Evolutionary conservation across 176 grass and related monocot species (phyloP).

Genomic region (bread wheat (Triticum aestivum)): DNA sequence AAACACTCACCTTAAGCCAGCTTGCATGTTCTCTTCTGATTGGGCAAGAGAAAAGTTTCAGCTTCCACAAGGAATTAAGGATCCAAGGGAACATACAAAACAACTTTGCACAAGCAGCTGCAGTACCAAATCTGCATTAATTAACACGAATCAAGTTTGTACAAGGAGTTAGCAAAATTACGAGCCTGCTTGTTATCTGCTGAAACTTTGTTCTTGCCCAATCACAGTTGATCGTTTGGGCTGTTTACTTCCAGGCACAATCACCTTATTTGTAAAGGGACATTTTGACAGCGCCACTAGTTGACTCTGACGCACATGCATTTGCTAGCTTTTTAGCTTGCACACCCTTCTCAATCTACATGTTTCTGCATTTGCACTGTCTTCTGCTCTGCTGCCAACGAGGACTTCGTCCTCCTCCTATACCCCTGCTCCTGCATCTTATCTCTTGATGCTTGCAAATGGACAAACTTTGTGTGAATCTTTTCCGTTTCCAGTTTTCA

Average conservation of each 20-base stretch:
- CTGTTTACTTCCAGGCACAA: neutral
- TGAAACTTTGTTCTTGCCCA: neutral
- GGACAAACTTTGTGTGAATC: neutral
- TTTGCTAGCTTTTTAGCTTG: neutral
- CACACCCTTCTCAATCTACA: neutral
- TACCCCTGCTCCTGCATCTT: neutral
- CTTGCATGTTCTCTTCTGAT: neutral
- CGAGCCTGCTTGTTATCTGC: neutral
- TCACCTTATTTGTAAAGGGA: neutral
- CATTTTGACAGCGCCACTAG: neutral
- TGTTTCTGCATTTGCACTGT: neutral
- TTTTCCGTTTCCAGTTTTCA: too few relatives aligned
- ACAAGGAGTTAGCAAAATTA: neutral
- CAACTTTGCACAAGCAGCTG: neutral
- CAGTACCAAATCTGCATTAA: neutral
- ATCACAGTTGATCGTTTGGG: neutral
- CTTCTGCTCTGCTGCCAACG: neutral
- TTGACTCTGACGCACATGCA: neutral
- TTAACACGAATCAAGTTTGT: neutral
- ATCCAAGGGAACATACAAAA: too few relatives aligned
- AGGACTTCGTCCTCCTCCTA: neutral
- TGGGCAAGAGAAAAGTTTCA: too few relatives aligned
- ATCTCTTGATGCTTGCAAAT: neutral
- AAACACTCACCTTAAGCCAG: neutral
- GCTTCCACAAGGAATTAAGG: too few relatives aligned